Conservation (phyloP, 176 grass and related monocot species). For the Lolium multiflorum region DNA sequence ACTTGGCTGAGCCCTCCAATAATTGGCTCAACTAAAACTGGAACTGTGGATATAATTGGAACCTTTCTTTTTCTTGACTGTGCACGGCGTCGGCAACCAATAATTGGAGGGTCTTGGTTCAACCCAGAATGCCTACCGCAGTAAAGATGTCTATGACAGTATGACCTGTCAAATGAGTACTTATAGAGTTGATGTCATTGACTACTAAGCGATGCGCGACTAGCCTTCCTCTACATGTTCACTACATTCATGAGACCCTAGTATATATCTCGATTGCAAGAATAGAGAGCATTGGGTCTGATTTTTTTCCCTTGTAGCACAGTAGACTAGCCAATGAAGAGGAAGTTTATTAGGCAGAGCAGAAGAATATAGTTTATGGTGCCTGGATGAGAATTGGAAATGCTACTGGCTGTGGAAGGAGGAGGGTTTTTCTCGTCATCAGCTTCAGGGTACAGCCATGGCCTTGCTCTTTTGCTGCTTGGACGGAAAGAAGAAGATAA, state of each 20-base stretch:
- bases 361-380: conserved; percentile 56
- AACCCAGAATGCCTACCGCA: background rate
- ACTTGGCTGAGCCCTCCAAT: conserved; percentile 26
- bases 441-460: conserved; percentile 94
- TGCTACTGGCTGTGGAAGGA: conserved; percentile 99
- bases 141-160: conserved; percentile 20
- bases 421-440: conserved; percentile 97
- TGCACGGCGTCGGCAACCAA: background rate
- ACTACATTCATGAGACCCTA: background rate
- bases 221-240: background rate
- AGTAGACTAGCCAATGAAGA: conserved; percentile 28
- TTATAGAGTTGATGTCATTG: background rate
- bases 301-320: conserved; percentile 32
- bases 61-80: conserved; percentile 31
- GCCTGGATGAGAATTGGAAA: conserved; percentile 80
- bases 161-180: background rate
- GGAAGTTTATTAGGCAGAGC: conserved; percentile 1
- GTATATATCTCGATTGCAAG: background rate
- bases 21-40: conserved; percentile 34
- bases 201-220: background rate
- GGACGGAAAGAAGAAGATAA: conserved; percentile 83
- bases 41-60: conserved; percentile 27
- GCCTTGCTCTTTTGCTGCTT: conserved; percentile 89
- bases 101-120: conserved; percentile 22
- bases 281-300: conserved; percentile 1